These are phyloP conservation scores for Saccharomycopsis hybrid DNA, from an alignment of 1,139 yeast species.

Conservation along the genomic window DNA sequence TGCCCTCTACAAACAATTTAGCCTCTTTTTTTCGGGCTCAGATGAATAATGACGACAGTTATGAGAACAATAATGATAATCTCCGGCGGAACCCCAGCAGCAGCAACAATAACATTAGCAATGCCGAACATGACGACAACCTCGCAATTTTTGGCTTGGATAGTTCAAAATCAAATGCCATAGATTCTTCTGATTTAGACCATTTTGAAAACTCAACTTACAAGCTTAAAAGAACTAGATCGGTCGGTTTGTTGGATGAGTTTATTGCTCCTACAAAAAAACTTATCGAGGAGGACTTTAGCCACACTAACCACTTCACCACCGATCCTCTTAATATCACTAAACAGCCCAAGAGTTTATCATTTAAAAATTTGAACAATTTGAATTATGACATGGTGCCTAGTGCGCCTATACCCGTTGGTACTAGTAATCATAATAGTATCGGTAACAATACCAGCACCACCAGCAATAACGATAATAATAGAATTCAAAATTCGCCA, in stretches of 20 bases:
- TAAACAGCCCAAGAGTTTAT: conserved; percentile 4
- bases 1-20: conserved; percentile 15
- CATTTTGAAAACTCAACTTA: conserved; percentile 70
- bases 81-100: neutral
- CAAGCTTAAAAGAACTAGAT: conserved; percentile 73
- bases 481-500: neutral
- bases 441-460: neutral
- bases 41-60: neutral
- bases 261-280: conserved; percentile 43
- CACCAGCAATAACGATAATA: neutral
- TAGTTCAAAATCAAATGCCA: conserved; percentile 33
- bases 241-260: conserved; percentile 75
- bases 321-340: conserved; percentile 16
- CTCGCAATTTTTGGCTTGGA: conserved; percentile 9
- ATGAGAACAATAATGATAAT: neutral
- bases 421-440: no score
- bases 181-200: conserved; percentile 66
- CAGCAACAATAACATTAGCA: neutral
- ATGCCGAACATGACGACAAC: neutral
- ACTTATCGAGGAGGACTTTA: conserved; percentile 25
- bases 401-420: no score
- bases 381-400: conserved; percentile 4
- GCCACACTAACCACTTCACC: conserved; percentile 23
- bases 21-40: conserved; percentile 7
- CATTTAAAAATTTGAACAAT: conserved; percentile 10